These are phyloP conservation scores for Microcos paniculata DNA, from an alignment of 345 rosid species.

Conservation along the genomic window DNA sequence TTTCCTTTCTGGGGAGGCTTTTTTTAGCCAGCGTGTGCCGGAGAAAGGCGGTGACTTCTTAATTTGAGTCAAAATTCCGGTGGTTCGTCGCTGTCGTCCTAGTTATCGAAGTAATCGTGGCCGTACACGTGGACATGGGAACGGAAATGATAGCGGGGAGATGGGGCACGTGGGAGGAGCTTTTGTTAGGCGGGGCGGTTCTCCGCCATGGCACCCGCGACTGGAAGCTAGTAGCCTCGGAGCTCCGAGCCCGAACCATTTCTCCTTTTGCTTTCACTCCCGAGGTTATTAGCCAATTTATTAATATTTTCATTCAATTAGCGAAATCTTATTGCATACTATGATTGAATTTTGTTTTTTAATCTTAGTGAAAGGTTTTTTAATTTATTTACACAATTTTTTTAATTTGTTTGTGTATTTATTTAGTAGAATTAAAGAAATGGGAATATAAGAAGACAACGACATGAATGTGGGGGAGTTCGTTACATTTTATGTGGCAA, in stretches of 20 bases:
- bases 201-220: slow-evolving; percentile 82
- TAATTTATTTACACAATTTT: background rate
- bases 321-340: background rate
- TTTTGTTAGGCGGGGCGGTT: slow-evolving; percentile 82
- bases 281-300: slow-evolving; percentile 42
- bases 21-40: slow-evolving; percentile 25
- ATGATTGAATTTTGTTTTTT: background rate
- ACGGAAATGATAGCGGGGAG: slow-evolving; percentile 32
- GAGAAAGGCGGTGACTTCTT: slow-evolving; percentile 17
- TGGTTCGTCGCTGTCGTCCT: slow-evolving; percentile 10
- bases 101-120: slow-evolving; percentile 1
- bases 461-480: slow-evolving; percentile 15
- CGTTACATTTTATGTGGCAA: slow-evolving; percentile 12
- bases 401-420: background rate
- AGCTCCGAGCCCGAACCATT: slow-evolving; percentile 68
- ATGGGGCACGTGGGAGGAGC: slow-evolving; percentile 98
- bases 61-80: background rate
- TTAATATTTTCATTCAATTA: background rate
- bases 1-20: background rate
- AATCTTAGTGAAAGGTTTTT: background rate
- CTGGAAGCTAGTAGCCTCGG: slow-evolving; percentile 73
- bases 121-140: slow-evolving; percentile 26
- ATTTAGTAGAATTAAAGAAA: slow-evolving; percentile 1
- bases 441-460: background rate
- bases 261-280: slow-evolving; percentile 57